Evolutionary conservation across 345 rosid species (phyloP), one percentile per base, ranked within the genome.

Genomic region (Arabidopsis arenosa): DNA sequence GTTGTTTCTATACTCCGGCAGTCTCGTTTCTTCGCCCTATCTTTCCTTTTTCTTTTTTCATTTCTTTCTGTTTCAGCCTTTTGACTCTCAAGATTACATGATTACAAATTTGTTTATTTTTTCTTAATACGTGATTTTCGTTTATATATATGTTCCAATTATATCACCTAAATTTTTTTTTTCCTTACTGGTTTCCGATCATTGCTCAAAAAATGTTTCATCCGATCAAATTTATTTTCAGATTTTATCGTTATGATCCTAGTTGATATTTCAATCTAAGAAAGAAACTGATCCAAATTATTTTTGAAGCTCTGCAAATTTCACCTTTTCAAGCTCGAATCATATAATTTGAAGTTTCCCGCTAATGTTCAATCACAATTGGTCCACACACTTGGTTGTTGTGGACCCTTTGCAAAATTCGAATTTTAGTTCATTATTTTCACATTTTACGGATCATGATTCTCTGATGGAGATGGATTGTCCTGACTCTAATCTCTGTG

Each of bases 261-360:
- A 28, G 32, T 28, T 28, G 32, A 28, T 72, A 26, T 51, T 13
- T 33, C 54, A 73, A 73, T 63, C 56, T 56, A 18, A 33, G 3
- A 65, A 43, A 33, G 0, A 65, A 35, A 44, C 4, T 56, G 66
- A 74, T 66, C 52, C 15, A 45, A 3, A 7, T 23, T 11, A 40
- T 53, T 52, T 64, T 4, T 6, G 55, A 36, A 9, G 53, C 7
- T 28, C 30, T 54, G 18, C 64, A 65, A 13, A 73, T 63, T 63
- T 21, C 37, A 40, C 1, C 33, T 72, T 61, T 72, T 10, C 14
- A 59, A 52, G 47, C 21, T 53, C 0, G 6, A 12, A 57, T 41
- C 23, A 18, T 48, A 18, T 48, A 55, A 49, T 49, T 67, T 59
- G 52, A 75, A 75, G 18, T 67, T 66, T 75, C 79, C 79, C 73